These are phyloP conservation scores for Backusella parvicylindrica DNA, from an alignment of 192 early-diverging fungal species.

Conservation along the genomic window DNA sequence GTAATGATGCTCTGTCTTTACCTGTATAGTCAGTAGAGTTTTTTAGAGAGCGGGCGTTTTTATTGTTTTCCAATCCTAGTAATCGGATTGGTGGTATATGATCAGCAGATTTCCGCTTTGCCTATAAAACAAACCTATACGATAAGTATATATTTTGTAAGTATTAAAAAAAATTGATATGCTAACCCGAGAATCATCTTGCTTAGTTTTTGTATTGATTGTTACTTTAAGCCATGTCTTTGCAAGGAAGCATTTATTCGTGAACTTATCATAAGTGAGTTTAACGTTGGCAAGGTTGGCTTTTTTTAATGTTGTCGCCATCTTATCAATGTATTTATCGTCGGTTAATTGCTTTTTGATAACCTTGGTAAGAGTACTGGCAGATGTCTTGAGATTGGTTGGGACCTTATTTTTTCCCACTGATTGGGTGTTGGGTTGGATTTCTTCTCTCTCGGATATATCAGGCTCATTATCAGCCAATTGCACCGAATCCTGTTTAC, in stretches of 20 bases:
- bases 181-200: neutral
- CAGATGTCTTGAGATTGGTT: neutral
- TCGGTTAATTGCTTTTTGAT: neutral
- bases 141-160: neutral
- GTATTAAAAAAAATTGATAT: neutral
- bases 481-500: neutral
- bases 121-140: neutral
- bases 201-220: neutral
- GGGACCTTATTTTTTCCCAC: neutral
- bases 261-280: neutral
- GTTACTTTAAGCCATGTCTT: neutral
- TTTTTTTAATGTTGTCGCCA: neutral
- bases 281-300: neutral
- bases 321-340: neutral
- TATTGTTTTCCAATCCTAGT: neutral
- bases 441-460: neutral
- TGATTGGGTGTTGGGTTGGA: neutral
- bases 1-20: neutral
- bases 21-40: neutral
- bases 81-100: neutral
- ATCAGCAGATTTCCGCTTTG: neutral
- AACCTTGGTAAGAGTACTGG: neutral
- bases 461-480: neutral
- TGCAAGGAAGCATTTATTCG: neutral
- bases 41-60: neutral